Percentiles rank a stretch among this genome's conserved stretches.
phyloP scores from a whole-genome alignment of 2,329 filamentous ascomycete genomes.

The Fusarium palustre region DNA sequence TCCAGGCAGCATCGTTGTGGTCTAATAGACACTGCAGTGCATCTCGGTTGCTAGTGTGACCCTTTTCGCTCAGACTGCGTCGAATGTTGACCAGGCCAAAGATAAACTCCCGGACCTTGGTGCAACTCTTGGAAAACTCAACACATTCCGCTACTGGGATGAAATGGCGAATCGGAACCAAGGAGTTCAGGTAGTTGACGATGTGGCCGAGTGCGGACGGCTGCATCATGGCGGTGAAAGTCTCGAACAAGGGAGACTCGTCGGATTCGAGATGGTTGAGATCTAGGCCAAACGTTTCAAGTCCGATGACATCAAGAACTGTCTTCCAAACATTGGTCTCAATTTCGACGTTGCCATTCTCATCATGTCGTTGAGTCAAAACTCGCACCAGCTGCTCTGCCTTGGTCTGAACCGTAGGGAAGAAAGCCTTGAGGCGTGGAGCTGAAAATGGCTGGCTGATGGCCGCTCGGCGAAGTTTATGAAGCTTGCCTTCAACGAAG shows the following conservation, averaged over 20 bases:
- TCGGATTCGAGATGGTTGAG: conserved; percentile 49
- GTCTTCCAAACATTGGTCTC: conserved; percentile 49
- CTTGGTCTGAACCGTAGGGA: conserved; percentile 52
- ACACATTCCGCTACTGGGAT: conserved; percentile 53
- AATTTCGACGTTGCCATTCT: conserved; percentile 37
- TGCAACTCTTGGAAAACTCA: conserved; percentile 51
- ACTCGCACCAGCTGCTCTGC: conserved; percentile 46
- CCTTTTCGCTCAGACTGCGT: conserved; percentile 10
- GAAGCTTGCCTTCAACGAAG: conserved; percentile 52
- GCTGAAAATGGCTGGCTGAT: conserved; percentile 52
- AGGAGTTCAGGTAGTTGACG: conserved; percentile 50
- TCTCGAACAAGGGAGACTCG: conserved; percentile 43
- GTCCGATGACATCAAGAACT: conserved; percentile 52
- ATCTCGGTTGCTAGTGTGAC: conserved; percentile 20
- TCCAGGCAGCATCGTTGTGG: conserved; percentile 40
- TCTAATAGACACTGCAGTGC: conserved; percentile 53
- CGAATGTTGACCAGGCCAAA: conserved; percentile 29
- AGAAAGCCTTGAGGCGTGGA: conserved; percentile 44
- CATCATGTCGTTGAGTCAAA: conserved; percentile 35
- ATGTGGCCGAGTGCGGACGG: conserved; percentile 43
- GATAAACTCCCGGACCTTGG: conserved; percentile 49
- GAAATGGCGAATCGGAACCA: conserved; percentile 53
- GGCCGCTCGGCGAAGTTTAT: conserved; percentile 51
- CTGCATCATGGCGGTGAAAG: conserved; percentile 45
- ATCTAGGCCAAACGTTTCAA: conserved; percentile 52